These are phyloP conservation scores for Citrullus amarus DNA, from an alignment of 306 rosid species.

Conservation along the genomic window DNA sequence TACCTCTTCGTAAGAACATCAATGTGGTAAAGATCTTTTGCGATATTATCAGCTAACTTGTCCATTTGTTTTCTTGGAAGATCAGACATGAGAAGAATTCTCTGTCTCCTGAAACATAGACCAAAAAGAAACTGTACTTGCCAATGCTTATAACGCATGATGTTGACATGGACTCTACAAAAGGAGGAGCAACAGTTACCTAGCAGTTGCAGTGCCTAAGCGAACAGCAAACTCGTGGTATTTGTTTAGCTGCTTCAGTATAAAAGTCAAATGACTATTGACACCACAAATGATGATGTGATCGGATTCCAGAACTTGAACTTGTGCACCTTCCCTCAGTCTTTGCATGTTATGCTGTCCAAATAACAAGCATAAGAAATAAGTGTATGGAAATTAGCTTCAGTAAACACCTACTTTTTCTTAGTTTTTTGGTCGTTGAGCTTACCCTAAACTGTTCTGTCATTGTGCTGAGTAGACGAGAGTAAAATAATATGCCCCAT, in stretches of 20 bases:
- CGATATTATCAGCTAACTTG: constrained; percentile 54
- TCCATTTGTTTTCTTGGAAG: constrained; percentile 93
- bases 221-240: constrained; percentile 79
- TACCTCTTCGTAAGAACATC: constrained; percentile 89
- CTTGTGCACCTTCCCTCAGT: constrained; percentile 88
- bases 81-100: constrained; percentile 94
- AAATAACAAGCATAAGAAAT: constrained; percentile 15
- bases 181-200: constrained; percentile 38
- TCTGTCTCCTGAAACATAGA: constrained; percentile 59
- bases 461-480: constrained; percentile 90
- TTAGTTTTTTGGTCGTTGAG: constrained; percentile 6
- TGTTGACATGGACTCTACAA: constrained; percentile 16
- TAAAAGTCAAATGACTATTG: constrained; percentile 75
- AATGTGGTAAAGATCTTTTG: constrained; percentile 72
- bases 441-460: constrained; percentile 94
- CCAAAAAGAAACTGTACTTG: constrained; percentile 1
- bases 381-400: constrained; percentile 2
- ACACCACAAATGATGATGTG: constrained; percentile 93
- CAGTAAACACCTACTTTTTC: background rate
- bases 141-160: background rate
- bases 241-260: constrained; percentile 76
- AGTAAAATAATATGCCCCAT: constrained; percentile 92
- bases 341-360: constrained; percentile 81
- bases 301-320: constrained; percentile 88
- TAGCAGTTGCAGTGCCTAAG: constrained; percentile 90